Conservation (phyloP, 495 filamentous ascomycete genomes). For the Lasiosphaeria ovina region DNA sequence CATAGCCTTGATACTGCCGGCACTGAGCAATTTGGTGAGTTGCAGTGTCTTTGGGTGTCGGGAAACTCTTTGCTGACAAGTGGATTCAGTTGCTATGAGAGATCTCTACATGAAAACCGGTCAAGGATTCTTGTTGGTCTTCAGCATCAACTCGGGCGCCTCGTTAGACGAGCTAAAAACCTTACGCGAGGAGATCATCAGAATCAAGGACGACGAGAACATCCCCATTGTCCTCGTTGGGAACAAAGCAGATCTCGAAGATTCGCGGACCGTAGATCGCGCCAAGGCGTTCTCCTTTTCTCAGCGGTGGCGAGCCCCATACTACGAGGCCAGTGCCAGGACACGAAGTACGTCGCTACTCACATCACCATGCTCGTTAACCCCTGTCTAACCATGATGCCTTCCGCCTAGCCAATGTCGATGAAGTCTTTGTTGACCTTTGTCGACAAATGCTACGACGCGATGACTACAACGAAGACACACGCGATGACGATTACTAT, state of each 20-base stretch:
- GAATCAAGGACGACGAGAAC: slow-evolving; percentile 91
- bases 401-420: slow-evolving; percentile 68
- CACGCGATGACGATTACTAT: slow-evolving; percentile 41
- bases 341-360: slow-evolving; percentile 51
- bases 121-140: slow-evolving; percentile 96
- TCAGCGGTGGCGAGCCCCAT: slow-evolving; percentile 87
- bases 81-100: slow-evolving; percentile 54
- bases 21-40: slow-evolving; percentile 96
- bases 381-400: not conserved
- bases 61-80: slow-evolving; percentile 10
- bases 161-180: slow-evolving; percentile 84
- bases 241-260: slow-evolving; percentile 95
- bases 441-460: slow-evolving; percentile 87
- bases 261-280: slow-evolving; percentile 80
- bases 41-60: slow-evolving; percentile 6
- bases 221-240: slow-evolving; percentile 95
- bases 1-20: slow-evolving; percentile 89
- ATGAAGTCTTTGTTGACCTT: slow-evolving; percentile 92
- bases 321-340: slow-evolving; percentile 91
- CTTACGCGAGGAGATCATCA: slow-evolving; percentile 91
- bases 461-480: slow-evolving; percentile 51
- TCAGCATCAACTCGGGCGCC: slow-evolving; percentile 87
- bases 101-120: slow-evolving; percentile 97
- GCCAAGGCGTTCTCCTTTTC: slow-evolving; percentile 82
- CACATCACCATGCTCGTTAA: not conserved